These are phyloP conservation scores for Epichloe festucae DNA, from an alignment of 2,329 filamentous ascomycete species.

Conservation along the genomic window DNA sequence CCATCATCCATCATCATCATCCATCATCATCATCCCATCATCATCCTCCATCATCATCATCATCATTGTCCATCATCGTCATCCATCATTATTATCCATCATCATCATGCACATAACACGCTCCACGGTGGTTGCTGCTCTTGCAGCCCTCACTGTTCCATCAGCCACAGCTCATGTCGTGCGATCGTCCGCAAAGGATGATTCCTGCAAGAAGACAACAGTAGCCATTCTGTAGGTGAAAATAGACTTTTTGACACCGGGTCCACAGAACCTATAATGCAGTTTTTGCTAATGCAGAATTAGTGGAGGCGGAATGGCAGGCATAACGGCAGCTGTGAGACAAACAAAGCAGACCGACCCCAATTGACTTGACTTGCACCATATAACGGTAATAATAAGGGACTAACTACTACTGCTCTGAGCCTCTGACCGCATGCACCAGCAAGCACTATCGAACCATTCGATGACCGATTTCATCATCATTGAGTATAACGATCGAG, in stretches of 20 bases:
- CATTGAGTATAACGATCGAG: constrained; percentile 46
- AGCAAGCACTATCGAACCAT: constrained; percentile 45
- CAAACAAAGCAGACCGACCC: not conserved
- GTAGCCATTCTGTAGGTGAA: constrained; percentile 18
- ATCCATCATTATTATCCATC: not conserved
- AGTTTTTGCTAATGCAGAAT: not conserved
- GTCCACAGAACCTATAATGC: too few relatives aligned
- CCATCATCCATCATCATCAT: too few relatives aligned
- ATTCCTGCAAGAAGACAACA: constrained; percentile 16
- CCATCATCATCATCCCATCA: not conserved
- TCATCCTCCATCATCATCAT: too few relatives aligned
- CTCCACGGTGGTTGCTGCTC: not conserved
- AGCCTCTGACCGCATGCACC: not conserved
- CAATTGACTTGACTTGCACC: too few relatives aligned
- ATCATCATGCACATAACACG: not conserved
- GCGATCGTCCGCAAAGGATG: not conserved
- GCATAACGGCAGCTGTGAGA: constrained; percentile 43
- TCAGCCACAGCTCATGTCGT: constrained; percentile 6
- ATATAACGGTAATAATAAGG: not conserved
- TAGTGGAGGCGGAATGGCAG: constrained; percentile 45
- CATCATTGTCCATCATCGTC: not conserved
- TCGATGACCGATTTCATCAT: constrained; percentile 53
- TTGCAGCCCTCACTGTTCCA: constrained; percentile 2
- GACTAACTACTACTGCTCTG: not conserved
- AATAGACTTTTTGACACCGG: not conserved